Percentiles rank a stretch among this genome's conserved stretches.
Evolutionary conservation across 2,329 filamentous ascomycete species (phyloP).

Genomic region (Fusarium domesticum): DNA sequence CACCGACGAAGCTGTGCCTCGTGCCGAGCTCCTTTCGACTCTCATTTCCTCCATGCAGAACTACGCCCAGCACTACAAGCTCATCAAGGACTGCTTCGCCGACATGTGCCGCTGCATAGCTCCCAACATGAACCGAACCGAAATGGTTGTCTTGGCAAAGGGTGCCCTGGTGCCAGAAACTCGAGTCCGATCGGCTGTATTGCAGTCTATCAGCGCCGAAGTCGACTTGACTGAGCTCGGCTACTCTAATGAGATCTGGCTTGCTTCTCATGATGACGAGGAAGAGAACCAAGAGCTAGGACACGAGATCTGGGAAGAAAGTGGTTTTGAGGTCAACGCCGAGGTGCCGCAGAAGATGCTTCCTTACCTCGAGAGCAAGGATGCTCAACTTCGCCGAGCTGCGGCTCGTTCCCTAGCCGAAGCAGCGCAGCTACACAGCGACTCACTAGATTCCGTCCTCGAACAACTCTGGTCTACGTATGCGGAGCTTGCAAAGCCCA

Average conservation of each 20-base stretch:
- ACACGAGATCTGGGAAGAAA: constrained; percentile 92
- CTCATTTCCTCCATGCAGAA: constrained; percentile 81
- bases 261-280: constrained; percentile 87
- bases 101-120: constrained; percentile 84
- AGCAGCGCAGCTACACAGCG: constrained; percentile 59
- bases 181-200: constrained; percentile 75
- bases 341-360: constrained; percentile 66
- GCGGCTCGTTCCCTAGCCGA: constrained; percentile 80
- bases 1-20: constrained; percentile 70
- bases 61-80: constrained; percentile 91
- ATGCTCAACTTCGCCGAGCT: constrained; percentile 77
- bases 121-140: constrained; percentile 69
- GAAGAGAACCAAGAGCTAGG: constrained; percentile 83
- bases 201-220: constrained; percentile 88
- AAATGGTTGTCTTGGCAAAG: constrained; percentile 72
- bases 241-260: constrained; percentile 89
- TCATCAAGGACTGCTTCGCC: constrained; percentile 86
- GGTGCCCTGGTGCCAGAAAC: constrained; percentile 77
- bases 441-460: constrained; percentile 61
- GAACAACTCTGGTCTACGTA: constrained; percentile 68
- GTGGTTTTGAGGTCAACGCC: constrained; percentile 67
- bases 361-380: constrained; percentile 75
- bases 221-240: constrained; percentile 85
- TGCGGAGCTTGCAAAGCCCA: constrained; percentile 74
- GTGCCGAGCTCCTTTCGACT: constrained; percentile 66